Evolutionary conservation across 2,329 filamentous ascomycete species (phyloP).

Genomic region (Didymella arachidicola): DNA sequence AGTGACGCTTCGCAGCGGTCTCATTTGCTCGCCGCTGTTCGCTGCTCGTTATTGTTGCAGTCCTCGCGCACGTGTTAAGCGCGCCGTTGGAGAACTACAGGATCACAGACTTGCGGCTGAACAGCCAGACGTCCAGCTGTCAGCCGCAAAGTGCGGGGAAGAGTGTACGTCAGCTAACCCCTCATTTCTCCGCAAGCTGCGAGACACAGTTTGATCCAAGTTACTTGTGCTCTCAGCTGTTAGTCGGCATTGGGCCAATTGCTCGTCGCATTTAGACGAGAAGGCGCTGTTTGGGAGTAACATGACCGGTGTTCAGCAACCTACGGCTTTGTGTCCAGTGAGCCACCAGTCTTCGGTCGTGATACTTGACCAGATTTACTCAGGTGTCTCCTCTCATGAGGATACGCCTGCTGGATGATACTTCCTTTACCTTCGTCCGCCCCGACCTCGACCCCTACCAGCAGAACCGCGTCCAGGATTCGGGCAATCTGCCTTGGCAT

Average conservation of each 20-base stretch:
- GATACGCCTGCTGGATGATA: neutral
- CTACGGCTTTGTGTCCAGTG: neutral
- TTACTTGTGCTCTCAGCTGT: neutral
- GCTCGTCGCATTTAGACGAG: neutral
- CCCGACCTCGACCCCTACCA: constrained; percentile 35
- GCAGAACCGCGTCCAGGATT: constrained; percentile 38
- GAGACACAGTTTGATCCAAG: neutral
- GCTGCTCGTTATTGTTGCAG: neutral
- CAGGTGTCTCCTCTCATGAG: neutral
- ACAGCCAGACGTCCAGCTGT: neutral
- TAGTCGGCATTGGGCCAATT: neutral
- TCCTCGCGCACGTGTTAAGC: neutral
- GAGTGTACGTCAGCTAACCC: constrained; percentile 1
- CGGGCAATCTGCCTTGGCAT: constrained; percentile 66
- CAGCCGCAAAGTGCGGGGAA: constrained; percentile 11
- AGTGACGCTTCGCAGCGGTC: neutral
- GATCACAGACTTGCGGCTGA: constrained; percentile 12
- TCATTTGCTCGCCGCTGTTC: neutral
- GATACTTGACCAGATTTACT: neutral
- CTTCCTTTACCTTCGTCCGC: constrained; percentile 30
- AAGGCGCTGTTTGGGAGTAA: neutral
- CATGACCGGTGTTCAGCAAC: neutral
- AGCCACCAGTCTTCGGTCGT: neutral
- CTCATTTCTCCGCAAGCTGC: constrained; percentile 1
- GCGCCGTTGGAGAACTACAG: constrained; percentile 1